A percentile compares a stretch with the other conserved stretches of the same genome.
These are phyloP conservation scores for Globisporangium splendens DNA, from an alignment of 352 stramenopile species.

Conservation along the genomic window DNA sequence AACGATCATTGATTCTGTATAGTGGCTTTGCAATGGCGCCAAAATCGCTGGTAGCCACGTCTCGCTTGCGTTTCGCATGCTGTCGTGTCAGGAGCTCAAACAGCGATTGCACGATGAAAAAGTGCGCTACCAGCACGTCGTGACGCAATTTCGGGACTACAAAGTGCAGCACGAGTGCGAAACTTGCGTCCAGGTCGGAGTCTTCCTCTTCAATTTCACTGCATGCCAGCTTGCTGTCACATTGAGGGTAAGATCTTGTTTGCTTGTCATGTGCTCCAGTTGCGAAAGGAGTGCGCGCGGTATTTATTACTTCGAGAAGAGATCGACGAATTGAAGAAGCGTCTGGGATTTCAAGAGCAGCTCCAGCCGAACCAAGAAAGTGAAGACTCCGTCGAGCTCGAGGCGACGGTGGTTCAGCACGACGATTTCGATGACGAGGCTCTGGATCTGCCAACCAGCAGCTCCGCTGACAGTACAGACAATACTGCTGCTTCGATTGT, in stretches of 20 bases:
- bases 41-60: neutral
- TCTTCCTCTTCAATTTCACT: too few relatives aligned
- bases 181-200: constrained; percentile 6
- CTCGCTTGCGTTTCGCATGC: neutral
- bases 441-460: neutral
- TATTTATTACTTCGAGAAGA: constrained; percentile 18
- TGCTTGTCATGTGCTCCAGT: neutral
- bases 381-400: constrained; percentile 6
- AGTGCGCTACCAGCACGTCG: constrained; percentile 26
- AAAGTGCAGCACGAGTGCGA: constrained; percentile 18
- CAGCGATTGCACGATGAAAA: constrained; percentile 41
- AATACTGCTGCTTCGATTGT: neutral
- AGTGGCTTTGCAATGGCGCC: neutral
- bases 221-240: neutral
- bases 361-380: constrained; percentile 10
- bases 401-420: constrained; percentile 8
- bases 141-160: constrained; percentile 25
- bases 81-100: constrained; percentile 38
- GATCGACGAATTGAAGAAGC: constrained; percentile 6
- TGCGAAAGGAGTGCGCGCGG: constrained; percentile 12
- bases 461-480: neutral
- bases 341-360: neutral
- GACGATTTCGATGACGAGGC: neutral
- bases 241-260: constrained; percentile 3
- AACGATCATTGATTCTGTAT: neutral